Base-by-base conservation (phyloP, 225 moss, liverwort and hornwort species). In the Straminergon stramineum region DNA sequence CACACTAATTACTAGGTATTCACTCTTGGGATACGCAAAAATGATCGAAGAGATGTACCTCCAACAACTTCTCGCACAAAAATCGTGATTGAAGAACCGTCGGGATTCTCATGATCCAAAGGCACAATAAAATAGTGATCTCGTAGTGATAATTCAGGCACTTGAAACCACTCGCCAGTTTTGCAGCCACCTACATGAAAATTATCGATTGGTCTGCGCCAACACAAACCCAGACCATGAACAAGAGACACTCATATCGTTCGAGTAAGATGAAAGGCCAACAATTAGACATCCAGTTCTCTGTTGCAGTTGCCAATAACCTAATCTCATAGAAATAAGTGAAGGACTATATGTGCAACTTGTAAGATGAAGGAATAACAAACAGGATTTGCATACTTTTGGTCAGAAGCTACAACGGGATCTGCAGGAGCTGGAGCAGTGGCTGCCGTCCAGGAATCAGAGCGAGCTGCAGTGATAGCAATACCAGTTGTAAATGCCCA, bases 1-100 rank as follows among this genome's bases (percentile, higher is more conserved):
- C 58, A 68, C 83, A 82, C 68, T 45, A 63, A n/a, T 56, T 43
- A 79, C n/a, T 37, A 30, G 48, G 15, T 45, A 57, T 67, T 70
- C 39, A 79, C 63, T 77, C 73, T 68, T 77, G 43, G 28, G 31
- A 70, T 69, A 84, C 55, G 43, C 43, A 79, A 80, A 87, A 53
- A 62, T 58, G 39, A 67, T 75, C 83, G 21, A 85, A 74, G n/a
- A 75, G 31, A 73, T 71, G n/a, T 85, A 98, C 97, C 95, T 87
- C 87, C 93, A 87, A 98, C 98, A 84, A 96, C 97, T 94, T 98
- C 98, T 53, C 98, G 97, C 88, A 90, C 96, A 90, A 96, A 97
- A 87, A 98, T 86, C 57, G 95, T 92, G 91, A 98, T 98, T n/a
- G 92, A 91, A 65, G 95, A 87, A 81, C 91, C 87, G 35, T 93